Evolutionary conservation across 371 early-diverging fungal genomes (phyloP), one percentile per base, ranked within the genome.

Genomic region (Umbelopsis sp.): DNA sequence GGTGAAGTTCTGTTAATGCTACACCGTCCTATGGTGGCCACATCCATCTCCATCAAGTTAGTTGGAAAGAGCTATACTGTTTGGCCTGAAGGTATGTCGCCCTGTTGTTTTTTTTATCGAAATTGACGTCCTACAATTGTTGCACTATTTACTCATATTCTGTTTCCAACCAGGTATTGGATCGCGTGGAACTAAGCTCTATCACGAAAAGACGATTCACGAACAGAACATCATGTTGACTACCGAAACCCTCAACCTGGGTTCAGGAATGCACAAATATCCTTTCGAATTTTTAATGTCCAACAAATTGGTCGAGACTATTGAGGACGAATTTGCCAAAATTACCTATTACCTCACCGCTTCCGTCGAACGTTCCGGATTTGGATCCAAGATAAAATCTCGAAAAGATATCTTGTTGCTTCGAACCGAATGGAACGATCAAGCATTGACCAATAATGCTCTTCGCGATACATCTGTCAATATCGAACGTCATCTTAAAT

Each of bases 71-170:
- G 76, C 11, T 66, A 76, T 32, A 79, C 67, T 29, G 48, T 84
- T 10, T 84, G 84, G 84, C 84, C 84, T 11, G 82, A 84, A 76
- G 81, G 84, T 83, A 78, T 62, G 50, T 44, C 3, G 25, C 11
- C 18, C 8, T 12, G 52, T 16, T 25, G 16, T 44, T 29, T 44
- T 7, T 14, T 7, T 70, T 6, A 57, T 22, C 41, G 1, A n/a
- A 11, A n/a, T 38, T 65, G 44, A 50, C 24, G 29, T 29, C 29
- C 4, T 29, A 3, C 29, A 29, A 29, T 29, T 29, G 29, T 4
- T 29, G 29, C 65, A 12, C 10, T 5, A 41, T n/a, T 22, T 38
- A 22, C 37, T 29, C 11, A 16, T 11, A 4, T 25, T 10, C 32
- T 5, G 20, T 41, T 22, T 53, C 29, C 29, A 29, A 63, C 14